Evolutionary conservation across 257 asterid genomes (phyloP).

Genomic region (Datura wrightii): DNA sequence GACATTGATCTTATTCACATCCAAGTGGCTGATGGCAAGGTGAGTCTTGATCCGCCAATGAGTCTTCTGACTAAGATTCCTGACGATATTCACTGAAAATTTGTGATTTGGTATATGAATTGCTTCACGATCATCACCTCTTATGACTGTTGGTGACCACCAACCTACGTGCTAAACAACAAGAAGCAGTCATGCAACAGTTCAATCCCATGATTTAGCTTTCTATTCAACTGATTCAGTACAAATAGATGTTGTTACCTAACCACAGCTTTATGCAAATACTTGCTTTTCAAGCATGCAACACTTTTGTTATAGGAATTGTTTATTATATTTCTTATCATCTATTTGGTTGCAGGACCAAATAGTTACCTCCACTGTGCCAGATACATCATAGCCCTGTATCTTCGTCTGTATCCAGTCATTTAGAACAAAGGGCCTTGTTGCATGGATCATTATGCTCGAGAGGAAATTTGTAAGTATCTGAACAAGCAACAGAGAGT

Average conservation of each 20-base stretch:
- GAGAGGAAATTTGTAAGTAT: slow-evolving; percentile 97
- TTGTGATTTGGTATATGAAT: slow-evolving; percentile 96
- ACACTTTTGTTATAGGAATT: neutral
- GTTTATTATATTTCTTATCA: neutral
- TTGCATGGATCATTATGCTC: slow-evolving; percentile 96
- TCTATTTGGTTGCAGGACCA: neutral
- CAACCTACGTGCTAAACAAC: slow-evolving; percentile 83
- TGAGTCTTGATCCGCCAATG: slow-evolving; percentile 97
- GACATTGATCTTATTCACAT: slow-evolving; percentile 87
- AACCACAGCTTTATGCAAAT: slow-evolving; percentile 18
- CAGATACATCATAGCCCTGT: slow-evolving; percentile 96
- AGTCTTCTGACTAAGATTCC: slow-evolving; percentile 85
- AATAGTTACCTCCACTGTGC: slow-evolving; percentile 88
- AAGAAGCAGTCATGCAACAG: slow-evolving; percentile 14
- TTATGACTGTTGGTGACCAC: slow-evolving; percentile 95
- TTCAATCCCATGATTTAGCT: slow-evolving; percentile 10
- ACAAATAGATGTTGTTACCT: neutral
- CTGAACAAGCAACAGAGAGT: slow-evolving; percentile 50
- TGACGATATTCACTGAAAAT: slow-evolving; percentile 86
- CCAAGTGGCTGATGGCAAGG: slow-evolving; percentile 86
- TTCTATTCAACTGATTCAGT: neutral
- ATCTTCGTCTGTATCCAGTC: slow-evolving; percentile 99
- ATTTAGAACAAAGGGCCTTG: slow-evolving; percentile 84
- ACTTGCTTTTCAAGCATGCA: slow-evolving; percentile 10
- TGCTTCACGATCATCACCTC: slow-evolving; percentile 98